A percentile compares a stretch with the other conserved stretches of the same genome.
Evolutionary conservation across 2,329 filamentous ascomycete genomes (phyloP).

Genomic region (Talaromyces atroroseus): DNA sequence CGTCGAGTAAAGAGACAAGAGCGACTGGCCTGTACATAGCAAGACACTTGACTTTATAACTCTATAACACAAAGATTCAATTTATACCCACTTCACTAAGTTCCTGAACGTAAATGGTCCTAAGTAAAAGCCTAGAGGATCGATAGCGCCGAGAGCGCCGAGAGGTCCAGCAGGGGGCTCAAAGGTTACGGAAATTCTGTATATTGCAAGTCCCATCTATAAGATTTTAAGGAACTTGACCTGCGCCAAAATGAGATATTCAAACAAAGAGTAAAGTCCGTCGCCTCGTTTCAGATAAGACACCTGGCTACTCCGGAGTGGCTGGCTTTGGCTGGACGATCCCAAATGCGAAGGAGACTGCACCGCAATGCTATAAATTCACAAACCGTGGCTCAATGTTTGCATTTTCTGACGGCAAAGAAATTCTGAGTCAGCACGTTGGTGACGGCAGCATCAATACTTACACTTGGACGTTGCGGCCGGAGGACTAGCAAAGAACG

Average conservation of each 20-base stretch:
- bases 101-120: no score
- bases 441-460: conserved; percentile 15
- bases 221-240: neutral
- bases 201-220: neutral
- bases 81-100: no score
- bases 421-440: conserved; percentile 21
- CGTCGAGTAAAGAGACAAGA: neutral
- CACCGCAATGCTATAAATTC: conserved; percentile 5
- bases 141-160: conserved; percentile 1
- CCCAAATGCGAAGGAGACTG: conserved; percentile 19
- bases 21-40: no score
- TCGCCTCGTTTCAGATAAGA: conserved; percentile 16
- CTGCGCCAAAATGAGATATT: neutral
- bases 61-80: no score
- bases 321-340: conserved; percentile 15
- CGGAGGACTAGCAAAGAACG: conserved; percentile 7
- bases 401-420: conserved; percentile 6
- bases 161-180: neutral
- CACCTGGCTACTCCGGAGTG: conserved; percentile 20
- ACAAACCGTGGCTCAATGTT: conserved; percentile 19
- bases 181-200: neutral
- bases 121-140: neutral
- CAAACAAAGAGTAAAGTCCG: conserved; percentile 23
- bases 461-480: neutral
- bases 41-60: no score